These are phyloP conservation scores for Pleurotus ostreatus DNA, from an alignment of 768 basidiomycete species.

Conservation along the genomic window DNA sequence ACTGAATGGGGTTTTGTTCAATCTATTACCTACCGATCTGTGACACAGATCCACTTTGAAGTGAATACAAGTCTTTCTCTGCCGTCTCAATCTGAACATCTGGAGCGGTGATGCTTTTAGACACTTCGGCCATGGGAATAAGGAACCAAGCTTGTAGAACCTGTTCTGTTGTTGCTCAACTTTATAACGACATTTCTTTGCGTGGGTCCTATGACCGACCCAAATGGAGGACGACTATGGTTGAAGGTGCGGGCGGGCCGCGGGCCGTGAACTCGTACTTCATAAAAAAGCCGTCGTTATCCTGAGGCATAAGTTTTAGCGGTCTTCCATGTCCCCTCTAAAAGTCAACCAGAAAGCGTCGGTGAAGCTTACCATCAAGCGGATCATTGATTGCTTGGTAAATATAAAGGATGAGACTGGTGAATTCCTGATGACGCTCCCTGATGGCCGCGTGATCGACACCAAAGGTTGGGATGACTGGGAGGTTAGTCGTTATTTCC, in stretches of 20 bases:
- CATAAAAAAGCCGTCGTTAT: neutral
- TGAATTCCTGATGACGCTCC: conserved; percentile 43
- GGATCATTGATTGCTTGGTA: conserved; percentile 39
- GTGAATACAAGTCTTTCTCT: conserved; percentile 30
- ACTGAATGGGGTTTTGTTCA: conserved; percentile 2
- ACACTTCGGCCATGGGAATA: neutral
- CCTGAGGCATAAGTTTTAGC: neutral
- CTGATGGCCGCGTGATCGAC: conserved; percentile 49
- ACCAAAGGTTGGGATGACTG: conserved; percentile 59
- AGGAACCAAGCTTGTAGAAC: neutral
- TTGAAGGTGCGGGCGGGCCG: conserved; percentile 11
- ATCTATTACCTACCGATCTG: neutral
- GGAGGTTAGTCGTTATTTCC: conserved; percentile 29
- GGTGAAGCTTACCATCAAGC: conserved; percentile 25
- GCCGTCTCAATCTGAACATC: conserved; percentile 6
- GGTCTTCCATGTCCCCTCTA: conserved; percentile 23
- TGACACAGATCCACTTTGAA: conserved; percentile 24
- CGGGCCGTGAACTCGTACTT: conserved; percentile 7
- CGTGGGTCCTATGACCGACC: conserved; percentile 3
- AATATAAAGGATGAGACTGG: conserved; percentile 52
- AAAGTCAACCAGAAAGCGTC: conserved; percentile 27
- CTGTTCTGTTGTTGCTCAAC: no score
- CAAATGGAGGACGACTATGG: neutral
- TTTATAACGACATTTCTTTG: no score
- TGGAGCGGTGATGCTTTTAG: neutral